phyloP scores from a whole-genome alignment of 2,329 filamentous ascomycete genomes.

The Diaporthe sp. region DNA sequence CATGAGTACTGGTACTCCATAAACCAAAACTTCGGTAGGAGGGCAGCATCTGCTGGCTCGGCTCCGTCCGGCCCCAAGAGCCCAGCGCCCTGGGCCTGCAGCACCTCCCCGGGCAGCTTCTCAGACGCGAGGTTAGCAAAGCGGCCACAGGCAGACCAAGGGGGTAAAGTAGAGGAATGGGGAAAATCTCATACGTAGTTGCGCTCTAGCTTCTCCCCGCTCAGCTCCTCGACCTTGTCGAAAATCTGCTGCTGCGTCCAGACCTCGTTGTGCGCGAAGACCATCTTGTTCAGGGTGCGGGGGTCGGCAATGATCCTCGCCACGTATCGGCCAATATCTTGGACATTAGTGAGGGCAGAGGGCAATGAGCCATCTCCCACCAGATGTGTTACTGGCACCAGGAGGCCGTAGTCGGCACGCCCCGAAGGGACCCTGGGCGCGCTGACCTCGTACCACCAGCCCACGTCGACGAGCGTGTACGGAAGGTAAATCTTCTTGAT shows the following conservation, averaged over 20 bases:
- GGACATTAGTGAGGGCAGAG: conserved; percentile 56
- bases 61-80: neutral
- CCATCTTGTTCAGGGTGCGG: conserved; percentile 62
- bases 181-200: conserved; percentile 45
- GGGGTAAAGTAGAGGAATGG: neutral
- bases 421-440: conserved; percentile 43
- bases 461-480: conserved; percentile 67
- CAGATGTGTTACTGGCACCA: conserved; percentile 48
- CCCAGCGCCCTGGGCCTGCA: neutral
- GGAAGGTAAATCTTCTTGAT: conserved; percentile 59
- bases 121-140: neutral
- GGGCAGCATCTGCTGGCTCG: neutral
- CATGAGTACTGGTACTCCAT: conserved; percentile 29
- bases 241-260: conserved; percentile 58
- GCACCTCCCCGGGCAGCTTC: conserved; percentile 8
- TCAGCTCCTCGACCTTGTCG: conserved; percentile 55
- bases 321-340: conserved; percentile 64
- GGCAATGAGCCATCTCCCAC: conserved; percentile 56
- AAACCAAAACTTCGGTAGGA: neutral
- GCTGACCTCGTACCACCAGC: conserved; percentile 66
- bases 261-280: conserved; percentile 60
- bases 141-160: neutral
- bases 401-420: conserved; percentile 53
- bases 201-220: conserved; percentile 57
- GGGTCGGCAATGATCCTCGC: conserved; percentile 61